These are phyloP conservation scores for Hymenoscyphus salicellus DNA, from an alignment of 2,329 filamentous ascomycete genomes.

Conservation along the genomic window DNA sequence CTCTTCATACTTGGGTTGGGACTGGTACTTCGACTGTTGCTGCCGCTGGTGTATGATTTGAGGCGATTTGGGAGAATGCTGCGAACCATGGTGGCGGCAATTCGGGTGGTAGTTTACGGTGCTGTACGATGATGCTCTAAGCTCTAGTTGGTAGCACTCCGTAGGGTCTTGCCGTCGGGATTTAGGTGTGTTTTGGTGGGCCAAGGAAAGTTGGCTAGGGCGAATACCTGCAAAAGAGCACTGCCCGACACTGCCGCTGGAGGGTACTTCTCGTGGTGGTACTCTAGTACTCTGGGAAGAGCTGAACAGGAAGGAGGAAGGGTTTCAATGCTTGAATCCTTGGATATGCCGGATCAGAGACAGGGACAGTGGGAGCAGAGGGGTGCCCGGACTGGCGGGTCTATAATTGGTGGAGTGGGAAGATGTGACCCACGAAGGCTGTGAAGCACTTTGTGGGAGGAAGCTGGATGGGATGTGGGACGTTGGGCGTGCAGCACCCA, in stretches of 20 bases:
- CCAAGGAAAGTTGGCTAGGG: not conserved
- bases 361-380: not conserved
- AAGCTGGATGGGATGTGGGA: not conserved
- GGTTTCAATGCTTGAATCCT: not conserved
- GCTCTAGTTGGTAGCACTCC: not conserved
- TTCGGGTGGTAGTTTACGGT: not conserved
- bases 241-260: not conserved
- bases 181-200: not conserved
- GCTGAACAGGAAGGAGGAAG: conserved; percentile 1
- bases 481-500: not conserved
- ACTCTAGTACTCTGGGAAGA: not conserved
- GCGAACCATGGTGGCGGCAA: conserved; percentile 46
- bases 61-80: conserved; percentile 54
- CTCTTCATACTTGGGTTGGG: conserved; percentile 42
- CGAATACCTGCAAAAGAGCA: not conserved
- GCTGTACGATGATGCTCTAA: conserved; percentile 3
- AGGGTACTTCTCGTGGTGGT: not conserved
- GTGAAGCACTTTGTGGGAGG: not conserved
- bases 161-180: not conserved
- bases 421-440: conserved; percentile 62
- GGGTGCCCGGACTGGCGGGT: not conserved
- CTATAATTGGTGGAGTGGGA: conserved; percentile 43
- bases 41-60: conserved; percentile 44
- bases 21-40: conserved; percentile 38
- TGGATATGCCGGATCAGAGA: not conserved